Percentiles rank a stretch among this genome's conserved stretches.
phyloP scores from a whole-genome alignment of 164 flowering plant genomes.

The Vitis amurensis region DNA sequence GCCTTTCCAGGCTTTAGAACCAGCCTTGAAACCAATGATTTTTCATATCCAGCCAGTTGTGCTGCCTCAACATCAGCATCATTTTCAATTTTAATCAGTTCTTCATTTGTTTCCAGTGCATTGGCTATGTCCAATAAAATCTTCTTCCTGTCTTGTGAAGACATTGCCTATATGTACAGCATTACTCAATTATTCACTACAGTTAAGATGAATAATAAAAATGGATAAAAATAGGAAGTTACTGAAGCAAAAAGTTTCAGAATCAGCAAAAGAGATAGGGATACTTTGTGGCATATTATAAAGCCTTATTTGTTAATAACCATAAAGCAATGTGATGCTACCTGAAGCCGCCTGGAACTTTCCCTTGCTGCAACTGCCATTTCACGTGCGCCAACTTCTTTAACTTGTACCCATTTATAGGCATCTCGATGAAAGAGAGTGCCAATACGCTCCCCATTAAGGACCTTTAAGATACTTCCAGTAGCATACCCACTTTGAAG shows the following conservation, averaged over 20 bases:
- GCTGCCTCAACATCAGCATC: constrained; percentile 88
- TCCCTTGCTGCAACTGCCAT: constrained; percentile 99
- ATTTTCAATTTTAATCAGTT: constrained; percentile 65
- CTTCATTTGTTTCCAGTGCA: constrained; percentile 83
- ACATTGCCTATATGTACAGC: constrained; percentile 47
- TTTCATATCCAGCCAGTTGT: constrained; percentile 77
- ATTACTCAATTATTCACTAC: constrained; percentile 4
- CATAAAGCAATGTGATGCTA: constrained; percentile 17
- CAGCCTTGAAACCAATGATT: constrained; percentile 77
- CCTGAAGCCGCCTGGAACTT: constrained; percentile 91
- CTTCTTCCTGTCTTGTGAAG: constrained; percentile 70
- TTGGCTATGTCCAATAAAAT: constrained; percentile 79
- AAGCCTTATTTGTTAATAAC: not conserved
- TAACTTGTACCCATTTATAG: constrained; percentile 50
- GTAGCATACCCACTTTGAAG: constrained; percentile 70
- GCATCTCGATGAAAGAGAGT: constrained; percentile 93
- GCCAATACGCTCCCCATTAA: constrained; percentile 76
- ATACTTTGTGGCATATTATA: not conserved
- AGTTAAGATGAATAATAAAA: not conserved
- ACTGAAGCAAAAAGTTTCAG: not conserved
- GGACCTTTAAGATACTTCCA: constrained; percentile 69
- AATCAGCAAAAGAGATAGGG: not conserved
- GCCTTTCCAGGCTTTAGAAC: constrained; percentile 85
- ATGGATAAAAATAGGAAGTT: not conserved
- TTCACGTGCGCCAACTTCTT: constrained; percentile 61